Evolutionary conservation across 2,329 filamentous ascomycete species (phyloP).

Genomic region (Gaeumannomyces sp.): DNA sequence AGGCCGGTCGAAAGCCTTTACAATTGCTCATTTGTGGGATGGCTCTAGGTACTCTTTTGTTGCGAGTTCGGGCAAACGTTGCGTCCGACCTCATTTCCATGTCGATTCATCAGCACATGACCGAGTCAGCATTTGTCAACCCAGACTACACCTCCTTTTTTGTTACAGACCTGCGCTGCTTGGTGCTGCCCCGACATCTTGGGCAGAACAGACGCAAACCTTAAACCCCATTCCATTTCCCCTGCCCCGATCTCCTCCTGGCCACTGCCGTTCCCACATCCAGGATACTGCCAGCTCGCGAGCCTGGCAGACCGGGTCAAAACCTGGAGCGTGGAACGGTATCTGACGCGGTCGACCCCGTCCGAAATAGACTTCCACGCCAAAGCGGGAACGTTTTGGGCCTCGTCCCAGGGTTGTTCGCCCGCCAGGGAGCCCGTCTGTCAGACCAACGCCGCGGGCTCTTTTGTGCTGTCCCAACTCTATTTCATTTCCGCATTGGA

Average conservation of each 20-base stretch:
- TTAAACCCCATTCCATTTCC: not conserved
- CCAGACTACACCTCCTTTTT: not conserved
- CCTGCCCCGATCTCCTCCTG: too few species aligned
- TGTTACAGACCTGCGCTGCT: not conserved
- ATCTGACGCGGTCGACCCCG: not conserved
- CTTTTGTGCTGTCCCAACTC: not conserved
- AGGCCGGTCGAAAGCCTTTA: too few species aligned
- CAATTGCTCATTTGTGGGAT: too few species aligned
- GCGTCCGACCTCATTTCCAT: too few species aligned
- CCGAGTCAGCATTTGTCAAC: not conserved
- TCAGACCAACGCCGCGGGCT: not conserved
- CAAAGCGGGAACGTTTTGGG: too few species aligned
- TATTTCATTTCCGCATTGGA: not conserved
- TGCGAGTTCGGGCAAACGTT: too few species aligned
- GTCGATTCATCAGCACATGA: too few species aligned
- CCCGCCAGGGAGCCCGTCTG: not conserved
- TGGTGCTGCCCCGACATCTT: too few species aligned
- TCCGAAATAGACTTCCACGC: not conserved
- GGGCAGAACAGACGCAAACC: not conserved
- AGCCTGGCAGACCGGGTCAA: too few species aligned
- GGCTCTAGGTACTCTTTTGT: too few species aligned
- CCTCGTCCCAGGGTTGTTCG: not conserved
- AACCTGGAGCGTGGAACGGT: too few species aligned
- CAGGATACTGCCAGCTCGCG: not conserved
- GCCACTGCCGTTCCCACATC: too few species aligned